Conservation (phyloP, 1,284 basidiomycete species). For the Austropuccinia psidii region DNA sequence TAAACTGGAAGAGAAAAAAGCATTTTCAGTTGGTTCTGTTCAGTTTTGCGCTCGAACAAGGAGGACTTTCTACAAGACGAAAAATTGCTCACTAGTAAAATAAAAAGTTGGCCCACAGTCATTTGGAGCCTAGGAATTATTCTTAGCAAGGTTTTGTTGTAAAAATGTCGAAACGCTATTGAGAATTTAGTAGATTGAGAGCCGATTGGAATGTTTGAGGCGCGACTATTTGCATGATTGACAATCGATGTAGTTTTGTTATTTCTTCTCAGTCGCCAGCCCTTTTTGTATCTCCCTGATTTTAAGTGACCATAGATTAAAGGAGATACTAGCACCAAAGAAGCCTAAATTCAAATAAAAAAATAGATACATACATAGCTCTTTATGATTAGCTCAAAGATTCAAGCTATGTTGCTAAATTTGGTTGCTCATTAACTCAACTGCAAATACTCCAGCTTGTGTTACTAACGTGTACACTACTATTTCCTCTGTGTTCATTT, state of each 20-base stretch:
- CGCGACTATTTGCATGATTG: not conserved
- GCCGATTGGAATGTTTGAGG: not conserved
- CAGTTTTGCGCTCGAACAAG: too few species aligned
- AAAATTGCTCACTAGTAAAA: conserved; percentile 22
- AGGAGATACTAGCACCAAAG: conserved; percentile 2
- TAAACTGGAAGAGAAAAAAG: too few species aligned
- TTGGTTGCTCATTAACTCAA: too few species aligned
- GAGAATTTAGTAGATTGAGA: not conserved
- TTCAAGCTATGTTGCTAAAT: too few species aligned
- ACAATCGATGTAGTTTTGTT: not conserved
- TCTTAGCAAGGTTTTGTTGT: not conserved
- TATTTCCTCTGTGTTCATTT: too few species aligned
- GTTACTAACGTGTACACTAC: too few species aligned
- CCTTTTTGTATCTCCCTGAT: conserved; percentile 7
- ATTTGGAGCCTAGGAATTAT: not conserved
- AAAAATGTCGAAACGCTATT: not conserved
- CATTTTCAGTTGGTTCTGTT: too few species aligned
- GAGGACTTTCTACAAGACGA: too few species aligned
- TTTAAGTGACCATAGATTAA: not conserved
- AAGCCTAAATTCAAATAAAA: not conserved
- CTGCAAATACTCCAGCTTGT: too few species aligned
- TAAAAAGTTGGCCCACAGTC: conserved; percentile 1
- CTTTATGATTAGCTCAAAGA: too few species aligned
- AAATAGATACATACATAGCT: too few species aligned
- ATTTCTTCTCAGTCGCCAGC: conserved; percentile 9